Base-by-base conservation (phyloP, 1,284 basidiomycete genomes). In the Marasmius sp. region DNA sequence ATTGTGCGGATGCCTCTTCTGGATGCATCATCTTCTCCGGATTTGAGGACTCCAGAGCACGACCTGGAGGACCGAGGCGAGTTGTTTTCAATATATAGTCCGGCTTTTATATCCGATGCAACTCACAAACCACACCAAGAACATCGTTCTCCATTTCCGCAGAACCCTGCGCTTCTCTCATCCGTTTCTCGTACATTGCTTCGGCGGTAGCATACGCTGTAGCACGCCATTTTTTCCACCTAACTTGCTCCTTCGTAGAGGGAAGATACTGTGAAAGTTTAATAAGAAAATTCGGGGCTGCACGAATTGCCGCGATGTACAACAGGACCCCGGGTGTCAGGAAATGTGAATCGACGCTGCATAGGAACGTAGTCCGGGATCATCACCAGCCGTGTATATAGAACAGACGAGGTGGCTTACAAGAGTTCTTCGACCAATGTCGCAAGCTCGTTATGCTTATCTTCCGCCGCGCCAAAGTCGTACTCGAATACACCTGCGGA, bases 71-170 rank as follows among this genome's bases (percentile, higher is more conserved):
- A 45, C 20, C 27, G 6, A 8, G 38, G 18, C 10, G 55, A 43
- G 7, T 27, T 27, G 27, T 27, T 27, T 27, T 27, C 27, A 27
- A 2, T 12, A 38, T 48, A 27, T 0, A 38, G 7, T 16, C 3
- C 12, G 18, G 27, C 27, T 10, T 6, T 16, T 3, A n/a, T 53
- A 36, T 27, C 72, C 5, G 63, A 11, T 7, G 22, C n/a, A 22
- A 65, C 66, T 52, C n/a, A 72, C 71, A 62, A 3, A 77, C 63
- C 12, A 75, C 63, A 56, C 69, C 75, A 58, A 76, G 65, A 14
- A 74, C 61, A 55, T 75, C 74, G 49, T 70, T 71, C 12, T 67
- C 50, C 7, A 65, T 57, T 7, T 62, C 59, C 18, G 22, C 62
- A 43, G 12, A 53, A 49, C 10, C 60, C 57, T 34, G 59, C 27